Percentiles rank a stretch among this genome's conserved stretches.
Conservation (phyloP, 495 filamentous ascomycete genomes). For the Immersiella caudata region DNA sequence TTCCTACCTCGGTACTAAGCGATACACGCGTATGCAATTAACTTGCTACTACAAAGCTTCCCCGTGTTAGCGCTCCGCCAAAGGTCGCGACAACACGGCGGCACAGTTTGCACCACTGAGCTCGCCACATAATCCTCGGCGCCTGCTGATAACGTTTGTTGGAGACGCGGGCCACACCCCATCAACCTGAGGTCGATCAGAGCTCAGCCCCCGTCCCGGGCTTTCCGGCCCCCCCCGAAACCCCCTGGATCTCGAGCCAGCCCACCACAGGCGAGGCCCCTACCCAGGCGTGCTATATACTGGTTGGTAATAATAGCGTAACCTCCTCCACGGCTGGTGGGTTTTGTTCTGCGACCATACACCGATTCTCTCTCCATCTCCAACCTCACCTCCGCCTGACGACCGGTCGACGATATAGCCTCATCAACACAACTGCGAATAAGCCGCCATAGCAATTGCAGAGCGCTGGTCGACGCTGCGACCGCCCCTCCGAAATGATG, state of each 20-base stretch:
- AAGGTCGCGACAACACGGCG: background rate
- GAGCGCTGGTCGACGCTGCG: constrained; percentile 21
- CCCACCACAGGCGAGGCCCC: background rate
- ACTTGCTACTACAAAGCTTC: background rate
- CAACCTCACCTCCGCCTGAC: constrained; percentile 6
- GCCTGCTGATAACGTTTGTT: constrained; percentile 9
- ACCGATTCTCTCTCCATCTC: constrained; percentile 1
- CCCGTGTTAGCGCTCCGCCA: background rate
- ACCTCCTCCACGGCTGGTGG: constrained; percentile 3
- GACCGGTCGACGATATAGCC: background rate
- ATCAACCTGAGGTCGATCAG: constrained; percentile 12
- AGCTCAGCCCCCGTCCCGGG: constrained; percentile 22
- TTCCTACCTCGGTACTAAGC: background rate
- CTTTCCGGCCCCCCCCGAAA: constrained; percentile 21
- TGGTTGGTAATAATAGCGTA: constrained; percentile 19
- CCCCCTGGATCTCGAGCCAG: constrained; percentile 17
- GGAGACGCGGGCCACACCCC: constrained; percentile 20
- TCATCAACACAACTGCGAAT: background rate
- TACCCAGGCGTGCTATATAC: background rate
- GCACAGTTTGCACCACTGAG: background rate
- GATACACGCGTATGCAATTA: background rate
- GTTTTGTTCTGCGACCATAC: constrained; percentile 15
- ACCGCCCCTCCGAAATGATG: constrained; percentile 38
- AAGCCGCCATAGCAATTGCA: background rate
- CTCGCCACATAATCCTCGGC: background rate